These are phyloP conservation scores for Vachellia collinsii DNA, from an alignment of 306 rosid genomes.

Conservation along the genomic window DNA sequence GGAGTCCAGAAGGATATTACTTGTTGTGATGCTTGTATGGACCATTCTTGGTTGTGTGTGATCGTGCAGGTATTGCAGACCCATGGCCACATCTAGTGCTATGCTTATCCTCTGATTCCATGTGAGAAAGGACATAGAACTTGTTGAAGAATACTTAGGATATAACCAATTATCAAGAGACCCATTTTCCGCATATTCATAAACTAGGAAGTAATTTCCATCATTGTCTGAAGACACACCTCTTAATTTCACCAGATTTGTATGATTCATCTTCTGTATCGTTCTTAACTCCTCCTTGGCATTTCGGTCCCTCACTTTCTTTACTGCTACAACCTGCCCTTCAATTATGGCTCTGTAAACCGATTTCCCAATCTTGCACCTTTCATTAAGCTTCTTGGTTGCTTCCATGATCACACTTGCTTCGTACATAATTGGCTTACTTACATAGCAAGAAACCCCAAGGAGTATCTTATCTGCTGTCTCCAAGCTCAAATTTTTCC, in stretches of 20 bases:
- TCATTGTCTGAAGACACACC: background rate
- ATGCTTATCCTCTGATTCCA: conserved; percentile 14
- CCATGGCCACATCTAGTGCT: conserved; percentile 18
- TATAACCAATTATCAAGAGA: conserved; percentile 11
- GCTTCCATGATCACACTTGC: conserved; percentile 1
- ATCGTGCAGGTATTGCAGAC: conserved; percentile 7
- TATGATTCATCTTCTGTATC: background rate
- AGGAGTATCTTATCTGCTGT: conserved; percentile 50
- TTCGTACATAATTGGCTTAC: conserved; percentile 6
- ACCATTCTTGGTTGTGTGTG: conserved; percentile 10
- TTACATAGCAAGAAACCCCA: conserved; percentile 11
- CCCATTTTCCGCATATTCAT: background rate
- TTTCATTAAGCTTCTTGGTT: conserved; percentile 1
- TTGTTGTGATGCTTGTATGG: conserved; percentile 14
- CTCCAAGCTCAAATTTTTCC: conserved; percentile 32
- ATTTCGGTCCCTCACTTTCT: conserved; percentile 1
- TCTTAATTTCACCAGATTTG: background rate
- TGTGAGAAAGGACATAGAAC: background rate
- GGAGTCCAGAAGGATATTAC: conserved; percentile 18
- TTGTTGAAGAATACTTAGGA: background rate
- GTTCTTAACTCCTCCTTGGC: conserved; percentile 1
- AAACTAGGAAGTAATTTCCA: background rate
- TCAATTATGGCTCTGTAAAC: conserved; percentile 3
- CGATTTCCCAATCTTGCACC: conserved; percentile 19
- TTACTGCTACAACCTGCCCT: background rate